Base-by-base conservation (phyloP, 2,329 filamentous ascomycete species). In the Hypocreales sp. region DNA sequence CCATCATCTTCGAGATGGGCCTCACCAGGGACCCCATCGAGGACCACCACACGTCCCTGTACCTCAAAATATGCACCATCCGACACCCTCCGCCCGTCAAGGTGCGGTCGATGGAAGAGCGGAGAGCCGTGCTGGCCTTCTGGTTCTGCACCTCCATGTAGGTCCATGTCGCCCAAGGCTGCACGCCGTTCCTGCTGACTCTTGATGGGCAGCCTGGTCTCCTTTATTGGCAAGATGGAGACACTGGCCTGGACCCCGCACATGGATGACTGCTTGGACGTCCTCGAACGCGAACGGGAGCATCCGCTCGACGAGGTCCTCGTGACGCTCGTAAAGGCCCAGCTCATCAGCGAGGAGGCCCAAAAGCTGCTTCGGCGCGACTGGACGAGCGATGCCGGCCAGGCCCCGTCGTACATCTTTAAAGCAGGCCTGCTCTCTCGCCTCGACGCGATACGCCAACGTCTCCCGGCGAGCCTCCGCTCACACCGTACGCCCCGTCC, bases 211-310 rank as follows among this genome's bases (percentile, higher is more conserved):
- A 57, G 50, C 31, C 44, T 45, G 30, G 43, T 50, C 25, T 48
- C 41, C 3, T 60, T 51, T 28, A 47, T 66, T 10, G 57, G 56
- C 15, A 58, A 58, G 24, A 52, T 58, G 26, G 66, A 72, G 28
- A 39, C 56, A 2, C 48, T 75, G 26, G 54, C 51, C 3, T 78
- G 71, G 71, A 72, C 61, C 1, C 37, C 60, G 2, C 60, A 71
- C 27, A 61, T 76, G 53, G 67, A 72, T 17, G 67, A 73, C 20
- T 67, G 60, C 20, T 47, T 75, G 1, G 44, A 54, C 5, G 35
- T 55, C 2, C 46, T 77, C 0, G 47, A 53, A 5, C 47, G 55
- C 11, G 46, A 55, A 2, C 53, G 53, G 7, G 62, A 72, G 30
- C 52, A 51, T 15, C 48, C 56, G 0, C 55, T 56, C 2, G 71